phyloP scores from a whole-genome alignment of 371 early-diverging fungal genomes.

The Haplosporangium sp. region DNA sequence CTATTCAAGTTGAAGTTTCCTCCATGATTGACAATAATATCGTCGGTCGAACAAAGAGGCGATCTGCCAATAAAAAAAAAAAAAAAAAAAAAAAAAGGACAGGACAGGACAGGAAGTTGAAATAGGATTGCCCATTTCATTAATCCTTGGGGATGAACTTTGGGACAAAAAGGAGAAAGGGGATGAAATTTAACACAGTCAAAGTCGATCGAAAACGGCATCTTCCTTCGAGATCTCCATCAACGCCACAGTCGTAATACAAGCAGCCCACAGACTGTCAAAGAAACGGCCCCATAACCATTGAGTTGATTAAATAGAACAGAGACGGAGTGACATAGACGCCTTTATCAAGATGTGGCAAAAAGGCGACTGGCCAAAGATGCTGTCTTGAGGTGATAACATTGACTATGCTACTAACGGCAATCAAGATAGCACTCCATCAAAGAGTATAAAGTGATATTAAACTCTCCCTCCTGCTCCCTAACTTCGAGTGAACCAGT shows the following conservation, averaged over 20 bases:
- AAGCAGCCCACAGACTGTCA: not conserved
- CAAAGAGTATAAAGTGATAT: not conserved
- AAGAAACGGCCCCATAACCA: not conserved
- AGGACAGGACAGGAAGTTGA: too few relatives aligned
- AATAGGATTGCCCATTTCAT: not conserved
- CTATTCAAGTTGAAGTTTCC: not conserved
- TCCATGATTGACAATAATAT: not conserved
- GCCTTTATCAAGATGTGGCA: too few relatives aligned
- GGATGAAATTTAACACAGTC: not conserved
- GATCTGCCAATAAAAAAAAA: not conserved
- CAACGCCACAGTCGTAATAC: not conserved
- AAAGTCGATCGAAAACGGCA: not conserved
- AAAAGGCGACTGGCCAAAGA: too few relatives aligned
- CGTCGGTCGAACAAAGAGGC: not conserved
- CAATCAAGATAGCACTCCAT: not conserved
- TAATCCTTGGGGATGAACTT: not conserved
- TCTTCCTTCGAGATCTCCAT: not conserved
- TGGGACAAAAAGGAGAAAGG: not conserved
- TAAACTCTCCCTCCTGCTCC: not conserved
- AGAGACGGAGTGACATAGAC: not conserved
- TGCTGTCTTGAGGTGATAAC: not conserved
- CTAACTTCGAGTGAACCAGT: not conserved
- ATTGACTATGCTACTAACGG: not conserved
- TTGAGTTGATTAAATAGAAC: not conserved
- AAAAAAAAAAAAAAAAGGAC: too few relatives aligned